Evolutionary conservation across 108 stramenopile genomes (phyloP).

Genomic region (Skeletonema menzelii): DNA sequence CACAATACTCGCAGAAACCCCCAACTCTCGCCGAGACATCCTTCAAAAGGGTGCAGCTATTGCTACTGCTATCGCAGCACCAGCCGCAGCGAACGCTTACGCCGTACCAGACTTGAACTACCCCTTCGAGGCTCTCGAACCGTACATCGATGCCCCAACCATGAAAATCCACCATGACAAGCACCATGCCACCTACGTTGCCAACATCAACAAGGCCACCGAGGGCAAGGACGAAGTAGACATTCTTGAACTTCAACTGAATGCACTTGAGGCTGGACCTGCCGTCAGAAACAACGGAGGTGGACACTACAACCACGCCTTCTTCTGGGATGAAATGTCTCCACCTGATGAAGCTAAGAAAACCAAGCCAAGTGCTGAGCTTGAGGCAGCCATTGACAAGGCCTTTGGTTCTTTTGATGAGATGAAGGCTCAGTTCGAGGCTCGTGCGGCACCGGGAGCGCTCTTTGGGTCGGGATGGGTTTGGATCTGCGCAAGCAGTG

Average conservation of each 20-base stretch:
- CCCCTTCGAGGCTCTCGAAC: conserved; percentile 93
- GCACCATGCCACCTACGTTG: conserved; percentile 91
- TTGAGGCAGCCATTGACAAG: conserved; percentile 81
- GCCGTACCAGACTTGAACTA: conserved; percentile 91
- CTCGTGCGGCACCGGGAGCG: conserved; percentile 89
- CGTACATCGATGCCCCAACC: conserved; percentile 92
- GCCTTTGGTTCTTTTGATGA: conserved; percentile 86
- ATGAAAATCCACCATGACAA: conserved; percentile 98
- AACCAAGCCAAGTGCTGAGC: conserved; percentile 77
- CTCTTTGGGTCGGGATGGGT: conserved; percentile 96
- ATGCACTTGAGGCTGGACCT: conserved; percentile 87
- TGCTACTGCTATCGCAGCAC: conserved; percentile 58
- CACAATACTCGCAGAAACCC: conserved; percentile 24
- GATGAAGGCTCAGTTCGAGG: conserved; percentile 90
- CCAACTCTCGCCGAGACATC: conserved; percentile 66
- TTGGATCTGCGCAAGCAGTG: conserved; percentile 94
- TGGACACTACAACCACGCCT: conserved; percentile 99
- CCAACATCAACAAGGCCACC: conserved; percentile 81
- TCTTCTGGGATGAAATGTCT: conserved; percentile 99
- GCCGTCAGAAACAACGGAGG: conserved; percentile 96
- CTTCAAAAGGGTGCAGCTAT: conserved; percentile 63
- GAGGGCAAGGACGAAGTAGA: conserved; percentile 83
- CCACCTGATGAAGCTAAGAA: conserved; percentile 87
- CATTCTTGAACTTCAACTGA: conserved; percentile 78
- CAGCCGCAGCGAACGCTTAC: conserved; percentile 72